Evolutionary conservation across 768 basidiomycete genomes (phyloP), one percentile per base, ranked within the genome.

Genomic region (Cystobasidium onofrii): DNA sequence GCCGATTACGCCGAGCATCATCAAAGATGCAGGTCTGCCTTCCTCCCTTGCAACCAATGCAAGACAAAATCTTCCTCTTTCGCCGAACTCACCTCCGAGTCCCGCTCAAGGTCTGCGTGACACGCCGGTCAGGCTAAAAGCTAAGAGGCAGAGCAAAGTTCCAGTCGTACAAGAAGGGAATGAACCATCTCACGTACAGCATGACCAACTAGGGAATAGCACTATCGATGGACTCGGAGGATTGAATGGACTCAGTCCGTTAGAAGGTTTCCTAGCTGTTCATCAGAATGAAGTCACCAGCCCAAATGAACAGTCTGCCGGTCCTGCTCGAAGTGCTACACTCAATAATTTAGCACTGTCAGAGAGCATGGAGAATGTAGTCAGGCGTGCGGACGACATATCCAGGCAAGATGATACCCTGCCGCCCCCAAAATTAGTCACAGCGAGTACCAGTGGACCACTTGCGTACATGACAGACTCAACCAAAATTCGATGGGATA

Each of bases 1-100:
- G n/a, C 69, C 69, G 2, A 71, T 71, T 18, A 71, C 69, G 4
- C 31, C 54, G 23, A 71, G 69, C 33, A 71, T 71, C 69, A 71
- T 71, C 29, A 71, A 71, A 60, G 69, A 54, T 31, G 69, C 69
- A 12, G 69, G 69, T 36, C 54, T 71, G 17, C 69, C 69, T 29
- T 20, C 50, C 23, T 39, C 69, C 39, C 65, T 23, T 67, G 41
- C 65, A 52, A 39, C 43, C 44, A 25, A 31, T 3, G 29, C 57
- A 29, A 41, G 10, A 27, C 23, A 12, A 12, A n/a, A n/a, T 6
- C 57, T 60, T 29, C 25, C 33, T 34, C 57, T 29, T 27, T 60
- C 57, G 6, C 57, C 25, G 2, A 12, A 4, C 20, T 20, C 25
- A 20, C 25, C 25, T 27, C 17, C 10, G 31, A 4, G 31, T 12